These are phyloP conservation scores for Saccharum hybrid DNA, from an alignment of 202 grass and related monocot species.

Conservation along the genomic window DNA sequence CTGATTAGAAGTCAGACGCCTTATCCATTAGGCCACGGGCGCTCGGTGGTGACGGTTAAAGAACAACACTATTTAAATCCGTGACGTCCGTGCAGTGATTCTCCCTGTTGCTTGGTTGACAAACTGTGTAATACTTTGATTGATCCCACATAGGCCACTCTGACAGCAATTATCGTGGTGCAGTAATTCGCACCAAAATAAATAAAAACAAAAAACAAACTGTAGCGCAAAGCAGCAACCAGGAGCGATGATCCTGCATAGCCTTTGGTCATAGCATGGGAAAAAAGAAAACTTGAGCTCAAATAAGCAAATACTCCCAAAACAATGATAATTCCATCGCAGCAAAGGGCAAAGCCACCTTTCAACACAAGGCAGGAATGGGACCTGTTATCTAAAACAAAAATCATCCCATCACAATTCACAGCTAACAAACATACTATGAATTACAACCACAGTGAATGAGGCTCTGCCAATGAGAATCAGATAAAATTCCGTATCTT, in stretches of 20 bases:
- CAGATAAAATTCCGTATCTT: not conserved
- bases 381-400: not conserved
- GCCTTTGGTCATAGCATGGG: not conserved
- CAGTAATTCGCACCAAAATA: not conserved
- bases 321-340: not conserved
- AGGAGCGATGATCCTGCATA: not conserved
- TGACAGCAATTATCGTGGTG: not conserved
- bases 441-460: not conserved
- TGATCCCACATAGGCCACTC: too few relatives aligned
- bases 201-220: not conserved
- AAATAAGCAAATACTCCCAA: not conserved
- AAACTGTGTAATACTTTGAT: too few relatives aligned
- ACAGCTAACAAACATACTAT: not conserved
- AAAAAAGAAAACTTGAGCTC: not conserved
- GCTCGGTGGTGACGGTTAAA: not conserved
- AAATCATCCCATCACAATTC: not conserved
- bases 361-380: not conserved
- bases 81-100: too few relatives aligned
- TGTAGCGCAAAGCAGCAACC: not conserved
- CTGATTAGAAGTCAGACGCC: constrained; percentile 99
- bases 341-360: not conserved
- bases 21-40: constrained; percentile 99
- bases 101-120: too few relatives aligned
- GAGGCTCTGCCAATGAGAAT: not conserved
- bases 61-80: too few relatives aligned